phyloP scores from a whole-genome alignment of 805 yeast species.

The Yarrowia deformans region DNA sequence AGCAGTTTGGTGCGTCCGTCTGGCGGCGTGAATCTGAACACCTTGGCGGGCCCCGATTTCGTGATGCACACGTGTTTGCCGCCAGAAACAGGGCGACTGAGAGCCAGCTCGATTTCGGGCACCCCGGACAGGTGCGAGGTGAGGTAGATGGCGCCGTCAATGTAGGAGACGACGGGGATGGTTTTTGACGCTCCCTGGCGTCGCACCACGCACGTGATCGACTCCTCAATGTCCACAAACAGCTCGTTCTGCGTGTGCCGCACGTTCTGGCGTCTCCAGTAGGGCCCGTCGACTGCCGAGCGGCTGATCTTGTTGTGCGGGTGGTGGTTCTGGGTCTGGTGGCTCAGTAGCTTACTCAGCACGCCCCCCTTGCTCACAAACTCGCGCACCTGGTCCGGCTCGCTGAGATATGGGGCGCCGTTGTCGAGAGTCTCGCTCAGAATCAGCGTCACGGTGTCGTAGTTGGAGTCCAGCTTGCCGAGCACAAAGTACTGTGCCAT shows the following conservation, averaged over 20 bases:
- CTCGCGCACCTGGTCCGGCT: constrained; percentile 71
- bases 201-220: constrained; percentile 1
- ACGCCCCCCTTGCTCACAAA: constrained; percentile 70
- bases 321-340: constrained; percentile 43
- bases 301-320: constrained; percentile 41
- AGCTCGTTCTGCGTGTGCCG: constrained; percentile 81
- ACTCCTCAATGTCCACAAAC: constrained; percentile 81
- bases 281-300: constrained; percentile 51
- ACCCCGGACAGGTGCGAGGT: constrained; percentile 76
- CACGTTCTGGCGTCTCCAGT: constrained; percentile 84
- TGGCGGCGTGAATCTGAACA: constrained; percentile 75
- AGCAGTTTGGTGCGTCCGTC: constrained; percentile 75
- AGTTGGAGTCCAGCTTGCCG: constrained; percentile 68
- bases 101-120: constrained; percentile 70
- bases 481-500: constrained; percentile 64
- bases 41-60: not conserved
- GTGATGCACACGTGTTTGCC: constrained; percentile 65
- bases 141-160: constrained; percentile 70
- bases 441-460: constrained; percentile 72
- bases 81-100: constrained; percentile 51
- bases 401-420: constrained; percentile 76
- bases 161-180: constrained; percentile 48
- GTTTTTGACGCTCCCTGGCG: constrained; percentile 31
- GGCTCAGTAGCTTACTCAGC: constrained; percentile 59
- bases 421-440: constrained; percentile 81